Evolutionary conservation across 2,329 filamentous ascomycete species (phyloP).

Genomic region (Tolypocladium tropicale): DNA sequence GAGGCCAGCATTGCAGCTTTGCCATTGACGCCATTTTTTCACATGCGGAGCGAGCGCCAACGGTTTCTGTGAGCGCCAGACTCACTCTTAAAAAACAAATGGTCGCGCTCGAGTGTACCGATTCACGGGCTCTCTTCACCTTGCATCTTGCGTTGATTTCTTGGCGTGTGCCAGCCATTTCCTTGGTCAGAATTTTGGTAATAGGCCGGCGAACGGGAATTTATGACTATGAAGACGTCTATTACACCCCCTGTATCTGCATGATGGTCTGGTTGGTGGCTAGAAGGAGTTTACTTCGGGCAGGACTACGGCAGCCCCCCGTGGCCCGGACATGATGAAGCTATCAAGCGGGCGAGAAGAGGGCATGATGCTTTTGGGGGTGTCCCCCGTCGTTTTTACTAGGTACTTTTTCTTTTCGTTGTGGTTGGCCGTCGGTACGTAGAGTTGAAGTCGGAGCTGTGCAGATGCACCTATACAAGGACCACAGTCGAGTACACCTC

Average conservation of each 20-base stretch:
- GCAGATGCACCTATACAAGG: background rate
- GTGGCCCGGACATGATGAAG: background rate
- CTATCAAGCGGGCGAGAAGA: background rate
- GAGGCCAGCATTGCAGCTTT: background rate
- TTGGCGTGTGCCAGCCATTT: background rate
- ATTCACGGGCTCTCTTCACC: background rate
- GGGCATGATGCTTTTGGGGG: background rate
- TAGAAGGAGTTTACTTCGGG: conserved; percentile 1
- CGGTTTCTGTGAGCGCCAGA: background rate
- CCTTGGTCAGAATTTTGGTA: background rate
- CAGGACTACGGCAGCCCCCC: background rate
- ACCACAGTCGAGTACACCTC: background rate
- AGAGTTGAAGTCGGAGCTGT: background rate
- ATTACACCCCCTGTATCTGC: background rate
- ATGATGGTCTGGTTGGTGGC: background rate
- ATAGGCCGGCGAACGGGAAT: background rate
- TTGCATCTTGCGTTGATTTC: background rate
- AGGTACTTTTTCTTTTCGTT: background rate
- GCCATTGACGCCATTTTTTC: background rate
- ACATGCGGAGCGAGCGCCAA: background rate
- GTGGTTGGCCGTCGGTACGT: background rate
- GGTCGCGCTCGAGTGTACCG: background rate
- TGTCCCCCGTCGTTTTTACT: no score
- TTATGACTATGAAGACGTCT: background rate
- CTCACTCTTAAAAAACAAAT: background rate